phyloP scores from a whole-genome alignment of 352 stramenopile species.

The Paralagenidium karlingii region DNA sequence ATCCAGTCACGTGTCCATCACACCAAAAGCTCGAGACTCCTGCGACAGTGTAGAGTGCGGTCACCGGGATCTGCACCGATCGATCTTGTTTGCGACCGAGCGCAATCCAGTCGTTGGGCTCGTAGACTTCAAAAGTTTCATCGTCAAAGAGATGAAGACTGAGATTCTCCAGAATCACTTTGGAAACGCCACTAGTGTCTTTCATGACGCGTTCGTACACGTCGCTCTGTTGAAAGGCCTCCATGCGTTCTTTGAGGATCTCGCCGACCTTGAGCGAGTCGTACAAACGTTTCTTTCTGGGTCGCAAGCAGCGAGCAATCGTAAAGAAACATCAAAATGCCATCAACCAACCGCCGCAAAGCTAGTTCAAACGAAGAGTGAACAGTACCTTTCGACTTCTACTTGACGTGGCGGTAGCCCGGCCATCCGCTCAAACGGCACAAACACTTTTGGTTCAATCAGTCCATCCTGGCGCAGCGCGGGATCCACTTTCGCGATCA shows the following conservation, averaged over 20 bases:
- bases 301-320: not conserved
- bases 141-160: constrained; percentile 69
- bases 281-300: constrained; percentile 46
- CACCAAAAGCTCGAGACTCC: constrained; percentile 50
- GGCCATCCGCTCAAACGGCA: constrained; percentile 42
- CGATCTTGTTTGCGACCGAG: constrained; percentile 31
- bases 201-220: constrained; percentile 23
- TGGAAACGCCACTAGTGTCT: constrained; percentile 33
- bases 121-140: constrained; percentile 63
- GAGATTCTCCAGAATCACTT: constrained; percentile 40
- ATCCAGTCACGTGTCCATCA: constrained; percentile 44
- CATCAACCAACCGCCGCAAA: too few relatives aligned
- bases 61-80: constrained; percentile 54
- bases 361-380: too few relatives aligned
- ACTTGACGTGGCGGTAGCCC: constrained; percentile 43
- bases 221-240: constrained; percentile 15
- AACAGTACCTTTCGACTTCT: constrained; percentile 56
- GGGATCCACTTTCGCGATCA: constrained; percentile 21
- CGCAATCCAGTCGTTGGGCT: constrained; percentile 43
- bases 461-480: constrained; percentile 25
- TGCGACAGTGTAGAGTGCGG: constrained; percentile 45
- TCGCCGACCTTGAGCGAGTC: constrained; percentile 27
- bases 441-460: constrained; percentile 63
- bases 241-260: constrained; percentile 32
- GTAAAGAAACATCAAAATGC: too few relatives aligned